These are phyloP conservation scores for Castanea crenata DNA, from an alignment of 306 rosid genomes.

Conservation along the genomic window DNA sequence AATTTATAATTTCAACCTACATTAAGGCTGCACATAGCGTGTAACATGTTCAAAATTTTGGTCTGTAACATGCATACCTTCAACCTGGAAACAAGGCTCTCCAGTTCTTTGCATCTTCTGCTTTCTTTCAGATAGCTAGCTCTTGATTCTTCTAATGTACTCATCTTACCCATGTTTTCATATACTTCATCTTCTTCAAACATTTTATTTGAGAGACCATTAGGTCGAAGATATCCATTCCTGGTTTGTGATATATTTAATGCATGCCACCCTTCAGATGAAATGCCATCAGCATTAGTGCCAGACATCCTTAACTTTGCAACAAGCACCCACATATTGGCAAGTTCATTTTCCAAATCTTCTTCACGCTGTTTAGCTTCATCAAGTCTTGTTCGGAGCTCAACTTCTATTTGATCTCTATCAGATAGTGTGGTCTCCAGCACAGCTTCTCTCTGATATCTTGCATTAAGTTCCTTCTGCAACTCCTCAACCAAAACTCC, in stretches of 20 bases:
- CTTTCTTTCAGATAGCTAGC: constrained; percentile 64
- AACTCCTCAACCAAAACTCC: constrained; percentile 48
- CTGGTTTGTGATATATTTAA: constrained; percentile 30
- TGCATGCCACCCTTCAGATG: constrained; percentile 36
- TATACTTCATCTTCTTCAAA: constrained; percentile 37
- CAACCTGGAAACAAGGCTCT: constrained; percentile 55
- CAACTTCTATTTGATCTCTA: constrained; percentile 59
- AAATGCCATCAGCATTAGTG: constrained; percentile 37
- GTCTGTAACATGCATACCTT: constrained; percentile 46
- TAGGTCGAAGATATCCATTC: constrained; percentile 34
- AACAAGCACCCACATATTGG: constrained; percentile 58
- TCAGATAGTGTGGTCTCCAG: constrained; percentile 48
- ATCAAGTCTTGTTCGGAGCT: constrained; percentile 52
- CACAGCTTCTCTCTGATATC: constrained; percentile 65
- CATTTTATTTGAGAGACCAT: constrained; percentile 30
- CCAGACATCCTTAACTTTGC: constrained; percentile 51
- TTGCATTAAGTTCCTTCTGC: constrained; percentile 62
- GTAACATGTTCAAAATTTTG: not conserved
- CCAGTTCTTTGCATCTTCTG: constrained; percentile 66
- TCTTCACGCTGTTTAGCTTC: constrained; percentile 58
- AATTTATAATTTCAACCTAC: not conserved
- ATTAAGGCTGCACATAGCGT: not conserved
- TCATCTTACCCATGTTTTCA: constrained; percentile 33
- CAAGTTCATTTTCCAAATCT: constrained; percentile 72
- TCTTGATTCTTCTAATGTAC: constrained; percentile 48